Conservation (phyloP, 2,329 filamentous ascomycete genomes). For the Thelonectria olida region DNA sequence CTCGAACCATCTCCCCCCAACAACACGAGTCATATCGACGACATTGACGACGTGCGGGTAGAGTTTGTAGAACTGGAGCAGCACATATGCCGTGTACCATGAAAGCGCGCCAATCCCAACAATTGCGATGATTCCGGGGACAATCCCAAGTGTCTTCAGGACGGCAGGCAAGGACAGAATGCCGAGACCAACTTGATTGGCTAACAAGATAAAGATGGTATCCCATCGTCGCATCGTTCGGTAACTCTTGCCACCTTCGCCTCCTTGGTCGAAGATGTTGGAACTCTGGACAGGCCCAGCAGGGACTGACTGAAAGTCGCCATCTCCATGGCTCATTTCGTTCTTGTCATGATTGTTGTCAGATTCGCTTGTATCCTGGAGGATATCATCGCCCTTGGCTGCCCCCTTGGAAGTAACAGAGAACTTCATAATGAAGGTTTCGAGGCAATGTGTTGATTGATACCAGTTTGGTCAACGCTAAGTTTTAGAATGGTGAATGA, state of each 20-base stretch:
- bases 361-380: background rate
- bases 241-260: conserved; percentile 40
- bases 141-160: conserved; percentile 71
- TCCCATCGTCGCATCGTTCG: conserved; percentile 40
- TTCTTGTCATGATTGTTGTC: background rate
- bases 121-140: conserved; percentile 74
- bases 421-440: background rate
- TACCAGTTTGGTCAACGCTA: too few species aligned
- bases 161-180: conserved; percentile 75
- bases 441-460: too few species aligned
- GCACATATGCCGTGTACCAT: conserved; percentile 59
- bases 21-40: conserved; percentile 71
- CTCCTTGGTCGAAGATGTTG: background rate
- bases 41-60: conserved; percentile 76
- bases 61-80: conserved; percentile 72
- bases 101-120: conserved; percentile 71
- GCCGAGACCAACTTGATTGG: conserved; percentile 43
- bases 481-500: too few species aligned
- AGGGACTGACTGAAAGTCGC: background rate
- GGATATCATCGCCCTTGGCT: background rate
- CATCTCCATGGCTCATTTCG: background rate
- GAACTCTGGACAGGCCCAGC: background rate
- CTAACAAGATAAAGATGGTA: conserved; percentile 40
- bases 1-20: conserved; percentile 44
- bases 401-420: background rate